Base-by-base conservation (phyloP, 225 moss, liverwort and hornwort genomes). In the Rhytidiadelphus loreus region DNA sequence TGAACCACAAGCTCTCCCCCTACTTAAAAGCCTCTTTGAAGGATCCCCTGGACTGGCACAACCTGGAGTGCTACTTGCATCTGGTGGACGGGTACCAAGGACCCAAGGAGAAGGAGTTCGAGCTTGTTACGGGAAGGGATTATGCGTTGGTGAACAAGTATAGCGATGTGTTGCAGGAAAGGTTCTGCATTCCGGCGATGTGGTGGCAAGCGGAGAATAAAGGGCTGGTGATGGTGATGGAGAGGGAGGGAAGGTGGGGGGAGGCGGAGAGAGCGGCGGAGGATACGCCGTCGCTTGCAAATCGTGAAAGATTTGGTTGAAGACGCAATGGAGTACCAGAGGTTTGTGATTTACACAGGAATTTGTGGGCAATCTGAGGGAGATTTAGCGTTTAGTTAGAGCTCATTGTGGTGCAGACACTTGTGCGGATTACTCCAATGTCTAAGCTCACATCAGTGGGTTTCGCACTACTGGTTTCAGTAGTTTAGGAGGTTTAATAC, bases 191-290 rank as follows among this genome's bases (percentile, higher is more conserved):
- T 62, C 93, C 92, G 13, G 21, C 74, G 37, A 37, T 64, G 24
- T 95, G 95, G 95, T 95, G 93, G 93, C 93, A 91, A 46, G 21
- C 56, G 21, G 84, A 93, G 89, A 91, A 93, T 29, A 95, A 92
- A 53, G 93, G 95, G 6, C 72, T 95, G 60, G 82, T 69, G 10
- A 39, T 93, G 77, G 78, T 63, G 8, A 39, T 83, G 63, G 57
- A 84, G 37, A 18, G 52, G 16, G 87, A 89, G 24, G 94, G 91
- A 18, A 85, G 88, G 60, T 94, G 92, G 94, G 59, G 87, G 56
- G 89, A 94, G 81, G 80, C 58, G 3, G 74, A 87, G 63, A 85
- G 94, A 75, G 35, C 75, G 1, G 55, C 83, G 16, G 83, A 86
- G 48, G 90, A 94, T 37, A 72, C 59, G 65, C 91, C 94, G 8